Conservation (phyloP, 352 stramenopile species). For the Globisporangium nunn region DNA sequence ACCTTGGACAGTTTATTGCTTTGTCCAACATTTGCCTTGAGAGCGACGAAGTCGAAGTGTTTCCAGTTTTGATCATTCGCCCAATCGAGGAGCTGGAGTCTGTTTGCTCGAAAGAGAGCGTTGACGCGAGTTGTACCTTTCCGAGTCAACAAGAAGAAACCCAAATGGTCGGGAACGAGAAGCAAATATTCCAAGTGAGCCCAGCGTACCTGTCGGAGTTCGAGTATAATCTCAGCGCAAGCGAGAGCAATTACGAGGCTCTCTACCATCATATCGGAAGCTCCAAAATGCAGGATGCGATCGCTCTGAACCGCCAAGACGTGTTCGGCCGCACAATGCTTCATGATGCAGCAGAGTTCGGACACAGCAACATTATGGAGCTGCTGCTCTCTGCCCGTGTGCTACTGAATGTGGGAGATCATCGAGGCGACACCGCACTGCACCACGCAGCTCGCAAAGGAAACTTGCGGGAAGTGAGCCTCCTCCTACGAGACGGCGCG, state of each 20-base stretch:
- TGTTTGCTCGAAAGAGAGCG: background rate
- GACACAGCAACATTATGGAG: conserved; percentile 42
- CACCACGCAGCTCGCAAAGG: conserved; percentile 44
- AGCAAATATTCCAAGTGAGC: conserved; percentile 12
- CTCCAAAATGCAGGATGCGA: conserved; percentile 26
- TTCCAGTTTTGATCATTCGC: conserved; percentile 50
- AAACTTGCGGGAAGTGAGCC: conserved; percentile 43
- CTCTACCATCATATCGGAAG: conserved; percentile 44
- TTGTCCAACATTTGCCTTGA: conserved; percentile 44
- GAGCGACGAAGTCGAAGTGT: conserved; percentile 57
- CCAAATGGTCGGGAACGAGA: background rate
- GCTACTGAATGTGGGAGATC: conserved; percentile 31
- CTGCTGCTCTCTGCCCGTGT: conserved; percentile 38
- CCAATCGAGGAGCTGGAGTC: conserved; percentile 21
- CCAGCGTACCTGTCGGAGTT: conserved; percentile 45
- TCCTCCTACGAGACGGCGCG: conserved; percentile 37
- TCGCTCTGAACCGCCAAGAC: conserved; percentile 45
- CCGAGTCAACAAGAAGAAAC: background rate
- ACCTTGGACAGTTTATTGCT: conserved; percentile 30
- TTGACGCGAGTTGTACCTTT: background rate
- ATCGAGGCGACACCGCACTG: conserved; percentile 41
- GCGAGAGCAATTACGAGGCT: conserved; percentile 52
- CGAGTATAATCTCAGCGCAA: conserved; percentile 43
- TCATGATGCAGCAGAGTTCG: conserved; percentile 53
- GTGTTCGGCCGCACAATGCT: conserved; percentile 48